A percentile compares a stretch with the other conserved stretches of the same genome.
These are phyloP conservation scores for Coemansia sp. DNA, from an alignment of 192 early-diverging fungal genomes.

Conservation along the genomic window DNA sequence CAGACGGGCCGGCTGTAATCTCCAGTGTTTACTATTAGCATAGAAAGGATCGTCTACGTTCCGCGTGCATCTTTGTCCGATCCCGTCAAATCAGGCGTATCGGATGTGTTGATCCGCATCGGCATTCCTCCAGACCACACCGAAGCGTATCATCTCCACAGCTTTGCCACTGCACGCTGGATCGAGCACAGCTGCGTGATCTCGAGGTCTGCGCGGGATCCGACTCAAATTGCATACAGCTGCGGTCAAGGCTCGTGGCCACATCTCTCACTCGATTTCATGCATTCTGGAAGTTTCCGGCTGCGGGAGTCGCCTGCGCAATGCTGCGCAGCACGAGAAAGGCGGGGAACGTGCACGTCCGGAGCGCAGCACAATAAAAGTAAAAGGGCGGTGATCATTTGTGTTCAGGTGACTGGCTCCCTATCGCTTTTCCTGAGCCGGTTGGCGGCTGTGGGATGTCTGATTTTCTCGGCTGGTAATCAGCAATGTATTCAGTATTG, in stretches of 20 bases:
- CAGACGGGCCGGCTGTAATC: not conserved
- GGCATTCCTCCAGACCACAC: not conserved
- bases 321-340: not conserved
- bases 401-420: constrained; percentile 1
- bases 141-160: not conserved
- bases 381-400: not conserved
- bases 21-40: constrained; percentile 2
- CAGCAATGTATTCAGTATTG: not conserved
- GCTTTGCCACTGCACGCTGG: not conserved
- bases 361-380: constrained; percentile 1
- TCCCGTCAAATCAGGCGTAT: not conserved
- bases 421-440: not conserved
- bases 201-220: not conserved
- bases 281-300: not conserved
- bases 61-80: constrained; percentile 12
- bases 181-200: not conserved
- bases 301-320: not conserved
- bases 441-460: not conserved
- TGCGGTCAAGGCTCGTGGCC: too few relatives aligned
- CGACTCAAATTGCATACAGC: not conserved
- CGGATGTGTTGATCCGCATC: not conserved
- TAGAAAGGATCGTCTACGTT: constrained; percentile 8
- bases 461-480: constrained; percentile 7
- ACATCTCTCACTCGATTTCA: too few relatives aligned
- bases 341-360: not conserved